Percentiles rank a stretch among this genome's conserved stretches.
Evolutionary conservation across 768 basidiomycete species (phyloP).

Genomic region (Coprinopsis cinerea): DNA sequence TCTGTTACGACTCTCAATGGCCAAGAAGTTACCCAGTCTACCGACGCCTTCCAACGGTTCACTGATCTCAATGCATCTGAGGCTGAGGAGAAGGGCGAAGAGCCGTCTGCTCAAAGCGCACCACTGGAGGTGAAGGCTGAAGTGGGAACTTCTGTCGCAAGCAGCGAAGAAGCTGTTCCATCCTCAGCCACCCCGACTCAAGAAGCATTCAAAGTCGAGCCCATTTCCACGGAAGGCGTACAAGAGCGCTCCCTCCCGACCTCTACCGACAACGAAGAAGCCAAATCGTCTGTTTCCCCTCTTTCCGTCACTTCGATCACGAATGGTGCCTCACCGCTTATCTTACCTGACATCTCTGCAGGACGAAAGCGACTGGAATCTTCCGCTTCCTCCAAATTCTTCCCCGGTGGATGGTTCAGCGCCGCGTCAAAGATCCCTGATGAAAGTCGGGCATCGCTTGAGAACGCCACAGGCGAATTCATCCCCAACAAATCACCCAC

Average conservation of each 20-base stretch:
- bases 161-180: not conserved
- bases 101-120: not conserved
- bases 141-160: not conserved
- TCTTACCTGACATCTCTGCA: slow-evolving; percentile 9
- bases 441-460: slow-evolving; percentile 42
- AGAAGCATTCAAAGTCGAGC: not conserved
- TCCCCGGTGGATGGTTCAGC: slow-evolving; percentile 52
- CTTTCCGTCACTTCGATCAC: not conserved
- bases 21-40: too few relatives aligned
- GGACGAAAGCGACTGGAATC: slow-evolving; percentile 43
- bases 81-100: not conserved
- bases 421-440: slow-evolving; percentile 30
- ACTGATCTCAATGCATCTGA: not conserved
- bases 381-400: slow-evolving; percentile 47
- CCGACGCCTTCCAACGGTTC: not conserved
- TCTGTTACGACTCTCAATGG: too few relatives aligned
- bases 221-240: slow-evolving; percentile 2
- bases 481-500: slow-evolving; percentile 23
- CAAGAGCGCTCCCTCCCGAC: not conserved
- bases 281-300: not conserved
- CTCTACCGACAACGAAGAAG: slow-evolving; percentile 2
- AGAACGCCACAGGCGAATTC: slow-evolving; percentile 47
- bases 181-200: not conserved
- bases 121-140: not conserved
- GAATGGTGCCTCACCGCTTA: not conserved